Conservation (phyloP, 225 moss, liverwort and hornwort genomes). For the Ulota crispa region DNA sequence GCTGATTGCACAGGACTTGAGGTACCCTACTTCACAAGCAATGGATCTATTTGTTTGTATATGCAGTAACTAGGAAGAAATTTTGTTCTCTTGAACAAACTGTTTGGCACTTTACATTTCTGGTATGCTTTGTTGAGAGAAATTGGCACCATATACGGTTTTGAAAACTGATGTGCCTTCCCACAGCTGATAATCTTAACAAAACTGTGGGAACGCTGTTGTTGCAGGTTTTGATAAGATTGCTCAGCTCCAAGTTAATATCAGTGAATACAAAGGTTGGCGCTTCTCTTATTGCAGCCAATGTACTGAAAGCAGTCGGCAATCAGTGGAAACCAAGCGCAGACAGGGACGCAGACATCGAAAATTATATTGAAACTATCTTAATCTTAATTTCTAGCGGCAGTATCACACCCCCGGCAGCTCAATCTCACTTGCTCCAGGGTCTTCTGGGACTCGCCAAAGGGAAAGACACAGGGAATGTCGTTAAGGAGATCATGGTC, state of each 20-base stretch:
- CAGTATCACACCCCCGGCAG: constrained; percentile 43
- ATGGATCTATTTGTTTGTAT: neutral
- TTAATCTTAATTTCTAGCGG: constrained; percentile 47
- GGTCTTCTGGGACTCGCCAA: constrained; percentile 64
- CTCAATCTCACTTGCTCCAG: constrained; percentile 61
- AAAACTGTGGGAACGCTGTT: constrained; percentile 17
- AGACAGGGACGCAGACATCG: constrained; percentile 54
- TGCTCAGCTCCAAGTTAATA: constrained; percentile 37
- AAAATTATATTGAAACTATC: constrained; percentile 54
- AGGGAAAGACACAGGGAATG: constrained; percentile 56
- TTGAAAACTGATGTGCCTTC: constrained; percentile 6
- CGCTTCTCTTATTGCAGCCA: constrained; percentile 36
- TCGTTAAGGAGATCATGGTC: constrained; percentile 50
- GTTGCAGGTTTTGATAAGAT: constrained; percentile 63
- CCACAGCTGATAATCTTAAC: neutral
- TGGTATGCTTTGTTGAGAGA: neutral
- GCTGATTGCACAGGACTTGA: constrained; percentile 59
- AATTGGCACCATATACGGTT: neutral
- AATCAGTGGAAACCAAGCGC: constrained; percentile 40
- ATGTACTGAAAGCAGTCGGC: constrained; percentile 45
- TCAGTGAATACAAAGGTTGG: constrained; percentile 35
- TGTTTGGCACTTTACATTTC: neutral
- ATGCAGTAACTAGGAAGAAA: neutral
- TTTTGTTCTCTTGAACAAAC: neutral
- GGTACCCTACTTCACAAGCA: constrained; percentile 35